A percentile compares a stretch with the other conserved stretches of the same genome.
Conservation (phyloP, 2,329 filamentous ascomycete genomes). For the Keithomyces neogunnii region DNA sequence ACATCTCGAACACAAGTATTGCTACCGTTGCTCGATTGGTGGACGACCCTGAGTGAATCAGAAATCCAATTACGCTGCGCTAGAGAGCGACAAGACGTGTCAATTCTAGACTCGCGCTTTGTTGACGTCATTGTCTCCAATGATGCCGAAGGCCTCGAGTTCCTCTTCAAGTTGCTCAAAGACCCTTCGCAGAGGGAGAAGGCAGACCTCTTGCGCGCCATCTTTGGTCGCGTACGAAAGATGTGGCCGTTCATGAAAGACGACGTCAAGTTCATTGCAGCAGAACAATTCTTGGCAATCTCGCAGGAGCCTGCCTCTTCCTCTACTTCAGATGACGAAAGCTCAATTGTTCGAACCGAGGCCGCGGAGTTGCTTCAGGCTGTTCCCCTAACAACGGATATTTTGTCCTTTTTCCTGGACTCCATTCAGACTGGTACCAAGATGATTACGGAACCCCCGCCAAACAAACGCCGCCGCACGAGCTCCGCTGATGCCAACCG, state of each 20-base stretch:
- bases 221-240: slow-evolving; percentile 60
- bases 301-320: slow-evolving; percentile 35
- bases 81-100: slow-evolving; percentile 33
- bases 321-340: slow-evolving; percentile 21
- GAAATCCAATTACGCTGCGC: slow-evolving; percentile 37
- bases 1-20: slow-evolving; percentile 64
- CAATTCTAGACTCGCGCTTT: slow-evolving; percentile 32
- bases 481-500: slow-evolving; percentile 62
- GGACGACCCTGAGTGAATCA: slow-evolving; percentile 48
- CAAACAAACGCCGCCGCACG: slow-evolving; percentile 70
- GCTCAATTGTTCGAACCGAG: slow-evolving; percentile 39
- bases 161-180: slow-evolving; percentile 40
- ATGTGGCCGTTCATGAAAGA: slow-evolving; percentile 68
- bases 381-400: slow-evolving; percentile 64
- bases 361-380: slow-evolving; percentile 65
- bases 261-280: slow-evolving; percentile 49
- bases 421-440: slow-evolving; percentile 66
- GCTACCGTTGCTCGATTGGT: slow-evolving; percentile 65
- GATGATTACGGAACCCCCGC: slow-evolving; percentile 61
- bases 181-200: slow-evolving; percentile 29
- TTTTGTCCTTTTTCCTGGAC: slow-evolving; percentile 64
- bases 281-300: slow-evolving; percentile 54
- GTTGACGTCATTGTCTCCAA: slow-evolving; percentile 47
- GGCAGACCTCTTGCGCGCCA: slow-evolving; percentile 48
- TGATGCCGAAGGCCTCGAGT: slow-evolving; percentile 42